phyloP scores from a whole-genome alignment of 2,329 filamentous ascomycete genomes.

The Xylariomycetidae sp. region DNA sequence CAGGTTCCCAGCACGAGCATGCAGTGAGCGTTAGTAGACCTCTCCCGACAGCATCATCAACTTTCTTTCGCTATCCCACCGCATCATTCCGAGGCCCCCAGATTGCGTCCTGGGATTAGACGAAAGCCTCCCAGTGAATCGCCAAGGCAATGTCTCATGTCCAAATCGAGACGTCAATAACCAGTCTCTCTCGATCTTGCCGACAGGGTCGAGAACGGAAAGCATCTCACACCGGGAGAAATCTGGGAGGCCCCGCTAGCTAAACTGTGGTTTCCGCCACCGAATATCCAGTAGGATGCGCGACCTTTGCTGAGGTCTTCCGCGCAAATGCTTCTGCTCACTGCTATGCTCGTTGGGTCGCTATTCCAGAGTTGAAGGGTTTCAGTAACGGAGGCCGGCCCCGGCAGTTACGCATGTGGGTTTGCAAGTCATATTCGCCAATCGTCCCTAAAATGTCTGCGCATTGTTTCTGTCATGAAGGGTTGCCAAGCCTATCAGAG shows the following conservation, averaged over 20 bases:
- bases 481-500: slow-evolving; percentile 51
- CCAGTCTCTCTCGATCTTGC: no score
- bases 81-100: no score
- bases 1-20: slow-evolving; percentile 52
- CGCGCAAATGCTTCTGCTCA: slow-evolving; percentile 44
- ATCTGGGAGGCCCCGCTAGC: no score
- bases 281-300: no score
- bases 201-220: no score
- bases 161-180: no score
- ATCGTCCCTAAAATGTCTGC: slow-evolving; percentile 21
- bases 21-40: slow-evolving; percentile 47
- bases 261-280: no score
- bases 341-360: slow-evolving; percentile 46
- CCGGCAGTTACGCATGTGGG: slow-evolving; percentile 14
- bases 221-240: no score
- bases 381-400: slow-evolving; percentile 10
- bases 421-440: slow-evolving; percentile 18
- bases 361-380: slow-evolving; percentile 17
- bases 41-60: slow-evolving; percentile 8
- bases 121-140: no score
- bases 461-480: slow-evolving; percentile 20
- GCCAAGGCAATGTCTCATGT: no score
- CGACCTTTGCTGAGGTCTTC: no score
- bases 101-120: no score
- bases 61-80: slow-evolving; percentile 1